These are phyloP conservation scores for Quercus parvula DNA, from an alignment of 306 rosid species.

Conservation along the genomic window DNA sequence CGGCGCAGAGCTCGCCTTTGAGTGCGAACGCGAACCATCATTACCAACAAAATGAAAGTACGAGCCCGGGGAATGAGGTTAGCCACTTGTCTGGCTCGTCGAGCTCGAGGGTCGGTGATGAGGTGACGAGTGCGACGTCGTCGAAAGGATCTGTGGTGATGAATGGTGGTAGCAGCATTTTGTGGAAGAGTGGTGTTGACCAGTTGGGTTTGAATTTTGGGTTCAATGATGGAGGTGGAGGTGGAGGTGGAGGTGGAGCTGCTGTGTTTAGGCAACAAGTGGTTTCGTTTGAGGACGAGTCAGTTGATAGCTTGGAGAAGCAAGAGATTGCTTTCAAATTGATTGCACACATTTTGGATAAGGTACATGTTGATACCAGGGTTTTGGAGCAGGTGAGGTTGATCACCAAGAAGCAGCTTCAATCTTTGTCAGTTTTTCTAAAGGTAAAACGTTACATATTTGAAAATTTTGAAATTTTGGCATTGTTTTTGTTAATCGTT, in stretches of 20 bases:
- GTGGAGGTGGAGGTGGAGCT: constrained; percentile 38
- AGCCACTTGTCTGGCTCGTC: constrained; percentile 64
- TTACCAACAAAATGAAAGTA: constrained; percentile 32
- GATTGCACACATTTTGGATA: constrained; percentile 73
- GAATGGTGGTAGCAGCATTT: constrained; percentile 64
- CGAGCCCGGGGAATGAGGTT: constrained; percentile 60
- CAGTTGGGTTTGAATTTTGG: constrained; percentile 61
- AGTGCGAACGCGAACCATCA: constrained; percentile 37
- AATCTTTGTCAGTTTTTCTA: constrained; percentile 70
- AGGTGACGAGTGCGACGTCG: constrained; percentile 48
- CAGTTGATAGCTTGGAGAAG: constrained; percentile 83
- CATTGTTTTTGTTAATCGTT: background rate
- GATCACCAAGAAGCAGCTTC: constrained; percentile 87
- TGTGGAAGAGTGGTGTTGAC: constrained; percentile 67
- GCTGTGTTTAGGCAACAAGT: constrained; percentile 60
- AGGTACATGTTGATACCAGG: constrained; percentile 48
- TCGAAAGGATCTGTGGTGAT: constrained; percentile 49
- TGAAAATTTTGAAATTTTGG: background rate
- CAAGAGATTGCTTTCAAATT: constrained; percentile 83
- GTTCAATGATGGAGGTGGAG: constrained; percentile 56
- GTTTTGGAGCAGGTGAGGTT: constrained; percentile 78
- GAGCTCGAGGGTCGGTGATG: constrained; percentile 51
- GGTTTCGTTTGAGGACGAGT: constrained; percentile 82
- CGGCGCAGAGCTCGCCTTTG: constrained; percentile 83
- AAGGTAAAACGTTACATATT: constrained; percentile 49